Evolutionary conservation across 345 rosid species (phyloP).

Genomic region (Lepidium africanum): DNA sequence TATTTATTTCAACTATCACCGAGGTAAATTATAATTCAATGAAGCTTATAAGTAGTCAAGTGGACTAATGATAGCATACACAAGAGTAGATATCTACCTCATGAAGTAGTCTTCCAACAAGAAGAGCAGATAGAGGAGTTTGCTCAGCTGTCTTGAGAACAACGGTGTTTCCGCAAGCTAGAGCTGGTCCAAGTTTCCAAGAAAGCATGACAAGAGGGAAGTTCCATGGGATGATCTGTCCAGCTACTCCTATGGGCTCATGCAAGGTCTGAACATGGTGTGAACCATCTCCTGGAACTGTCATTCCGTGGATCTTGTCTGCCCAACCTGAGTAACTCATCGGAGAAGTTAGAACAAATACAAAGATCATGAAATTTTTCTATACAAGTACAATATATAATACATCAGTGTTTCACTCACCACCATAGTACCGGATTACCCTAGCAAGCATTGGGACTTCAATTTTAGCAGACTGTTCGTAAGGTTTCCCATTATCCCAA

Average conservation of each 20-base stretch:
- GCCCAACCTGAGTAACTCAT: constrained; percentile 67
- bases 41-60: neutral
- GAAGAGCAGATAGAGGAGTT: constrained; percentile 81
- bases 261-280: constrained; percentile 76
- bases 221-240: constrained; percentile 97
- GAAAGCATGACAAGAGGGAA: constrained; percentile 86
- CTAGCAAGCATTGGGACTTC: constrained; percentile 75
- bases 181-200: constrained; percentile 92
- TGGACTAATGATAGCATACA: neutral
- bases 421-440: constrained; percentile 79
- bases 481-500: constrained; percentile 92
- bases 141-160: constrained; percentile 91
- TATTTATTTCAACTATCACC: neutral
- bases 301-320: constrained; percentile 92
- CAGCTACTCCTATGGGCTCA: constrained; percentile 93
- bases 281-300: constrained; percentile 66
- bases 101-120: constrained; percentile 49
- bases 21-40: neutral
- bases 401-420: constrained; percentile 34
- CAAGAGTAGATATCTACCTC: constrained; percentile 44
- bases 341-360: neutral
- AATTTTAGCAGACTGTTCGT: constrained; percentile 55
- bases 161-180: constrained; percentile 86
- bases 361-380: neutral
- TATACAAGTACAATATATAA: neutral